phyloP scores from a whole-genome alignment of 2,329 filamentous ascomycete genomes.

The Xylariales sp. region DNA sequence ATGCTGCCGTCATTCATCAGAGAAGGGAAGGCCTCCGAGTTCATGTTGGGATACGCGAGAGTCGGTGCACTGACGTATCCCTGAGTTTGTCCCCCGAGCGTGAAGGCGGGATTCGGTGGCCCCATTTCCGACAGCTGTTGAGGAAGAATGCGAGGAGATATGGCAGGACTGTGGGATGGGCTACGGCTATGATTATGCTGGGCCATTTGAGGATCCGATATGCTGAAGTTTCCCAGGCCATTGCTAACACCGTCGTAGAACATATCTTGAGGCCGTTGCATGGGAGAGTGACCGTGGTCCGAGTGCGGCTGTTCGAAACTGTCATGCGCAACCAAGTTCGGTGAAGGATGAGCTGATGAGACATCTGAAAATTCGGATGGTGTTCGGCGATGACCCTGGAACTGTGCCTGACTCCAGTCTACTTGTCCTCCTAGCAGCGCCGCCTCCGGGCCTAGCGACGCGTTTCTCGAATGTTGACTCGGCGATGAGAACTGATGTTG shows the following conservation, averaged over 20 bases:
- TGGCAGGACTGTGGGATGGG: constrained; percentile 69
- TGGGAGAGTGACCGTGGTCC: constrained; percentile 70
- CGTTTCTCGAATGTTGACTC: constrained; percentile 48
- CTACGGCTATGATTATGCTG: constrained; percentile 72
- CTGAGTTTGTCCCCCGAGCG: constrained; percentile 36
- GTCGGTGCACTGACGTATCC: constrained; percentile 37
- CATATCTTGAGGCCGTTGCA: constrained; percentile 68
- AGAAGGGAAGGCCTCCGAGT: constrained; percentile 48
- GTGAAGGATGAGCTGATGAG: constrained; percentile 79
- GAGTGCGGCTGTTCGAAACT: constrained; percentile 61
- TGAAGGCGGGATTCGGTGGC: constrained; percentile 42
- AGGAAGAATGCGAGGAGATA: constrained; percentile 57
- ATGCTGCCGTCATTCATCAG: constrained; percentile 41
- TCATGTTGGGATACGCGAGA: constrained; percentile 34
- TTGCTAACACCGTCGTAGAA: constrained; percentile 71
- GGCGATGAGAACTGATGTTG: constrained; percentile 52
- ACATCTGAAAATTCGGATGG: constrained; percentile 93
- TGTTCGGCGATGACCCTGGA: constrained; percentile 76
- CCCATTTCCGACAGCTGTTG: constrained; percentile 50
- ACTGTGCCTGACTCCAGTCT: constrained; percentile 56
- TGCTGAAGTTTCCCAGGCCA: constrained; percentile 72
- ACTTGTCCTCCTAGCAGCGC: constrained; percentile 50
- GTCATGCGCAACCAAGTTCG: constrained; percentile 73
- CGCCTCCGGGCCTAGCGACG: constrained; percentile 49
- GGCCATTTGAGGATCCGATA: constrained; percentile 68